A percentile compares a stretch with the other conserved stretches of the same genome.
Evolutionary conservation across 2,329 filamentous ascomycete genomes (phyloP).

Genomic region (Fusarium sp.): DNA sequence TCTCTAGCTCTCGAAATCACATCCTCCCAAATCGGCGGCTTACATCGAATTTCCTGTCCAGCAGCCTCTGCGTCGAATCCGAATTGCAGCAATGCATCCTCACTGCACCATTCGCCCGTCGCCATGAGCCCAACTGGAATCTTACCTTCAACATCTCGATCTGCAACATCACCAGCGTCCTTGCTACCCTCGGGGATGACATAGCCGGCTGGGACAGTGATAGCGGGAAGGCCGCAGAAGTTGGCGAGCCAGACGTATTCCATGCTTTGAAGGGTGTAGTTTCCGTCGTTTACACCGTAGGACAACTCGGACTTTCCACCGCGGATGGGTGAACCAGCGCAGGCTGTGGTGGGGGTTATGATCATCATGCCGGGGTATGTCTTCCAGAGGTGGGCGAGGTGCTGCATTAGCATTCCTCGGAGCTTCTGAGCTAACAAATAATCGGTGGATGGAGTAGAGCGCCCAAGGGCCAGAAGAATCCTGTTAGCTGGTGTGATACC

Average conservation of each 20-base stretch:
- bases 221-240: constrained; percentile 59
- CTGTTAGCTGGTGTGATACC: constrained; percentile 71
- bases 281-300: constrained; percentile 59
- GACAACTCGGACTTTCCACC: constrained; percentile 49
- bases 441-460: constrained; percentile 71
- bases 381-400: constrained; percentile 74
- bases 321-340: constrained; percentile 58
- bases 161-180: constrained; percentile 48
- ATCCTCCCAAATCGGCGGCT: constrained; percentile 36
- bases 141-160: constrained; percentile 51
- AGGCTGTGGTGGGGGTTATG: constrained; percentile 73
- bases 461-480: constrained; percentile 72
- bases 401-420: constrained; percentile 74
- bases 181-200: constrained; percentile 51
- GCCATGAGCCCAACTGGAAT: constrained; percentile 67
- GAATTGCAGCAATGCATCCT: constrained; percentile 61
- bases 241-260: constrained; percentile 64
- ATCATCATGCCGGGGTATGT: constrained; percentile 76
- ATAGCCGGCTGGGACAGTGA: constrained; percentile 60
- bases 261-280: constrained; percentile 60
- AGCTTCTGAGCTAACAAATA: constrained; percentile 77
- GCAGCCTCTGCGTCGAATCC: constrained; percentile 59
- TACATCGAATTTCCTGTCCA: constrained; percentile 38
- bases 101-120: constrained; percentile 65
- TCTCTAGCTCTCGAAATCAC: constrained; percentile 21